Evolutionary conservation across 1,284 basidiomycete species (phyloP).

Genomic region (Ceratobasidium sp.): DNA sequence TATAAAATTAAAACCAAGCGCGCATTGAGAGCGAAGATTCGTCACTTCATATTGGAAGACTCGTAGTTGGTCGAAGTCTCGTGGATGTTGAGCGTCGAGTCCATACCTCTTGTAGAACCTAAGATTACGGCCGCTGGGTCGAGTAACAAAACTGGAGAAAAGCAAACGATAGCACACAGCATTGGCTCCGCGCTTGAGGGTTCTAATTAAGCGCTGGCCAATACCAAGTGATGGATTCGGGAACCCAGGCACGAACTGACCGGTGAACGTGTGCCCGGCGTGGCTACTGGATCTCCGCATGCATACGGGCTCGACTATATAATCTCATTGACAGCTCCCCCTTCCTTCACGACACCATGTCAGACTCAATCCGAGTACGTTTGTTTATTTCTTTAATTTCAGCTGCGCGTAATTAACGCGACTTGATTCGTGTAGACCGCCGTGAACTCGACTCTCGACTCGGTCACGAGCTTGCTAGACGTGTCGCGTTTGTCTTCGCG

Average conservation of each 20-base stretch:
- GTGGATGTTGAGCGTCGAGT: no score
- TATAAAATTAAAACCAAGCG: no score
- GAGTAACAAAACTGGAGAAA: no score
- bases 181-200: no score
- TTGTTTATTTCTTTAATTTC: neutral
- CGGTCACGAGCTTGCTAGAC: conserved; percentile 24
- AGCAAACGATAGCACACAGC: no score
- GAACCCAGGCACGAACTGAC: neutral
- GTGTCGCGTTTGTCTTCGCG: conserved; percentile 38
- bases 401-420: neutral
- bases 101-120: no score
- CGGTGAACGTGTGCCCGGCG: conserved; percentile 2
- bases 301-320: neutral
- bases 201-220: no score
- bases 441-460: conserved; percentile 19
- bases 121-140: no score
- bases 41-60: no score
- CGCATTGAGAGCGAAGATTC: no score
- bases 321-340: neutral
- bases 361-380: neutral
- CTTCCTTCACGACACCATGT: conserved; percentile 12
- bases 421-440: conserved; percentile 7
- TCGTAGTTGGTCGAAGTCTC: no score
- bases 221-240: neutral
- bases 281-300: neutral